These are phyloP conservation scores for Brassica balearica DNA, from an alignment of 441 rosid species.

Conservation along the genomic window DNA sequence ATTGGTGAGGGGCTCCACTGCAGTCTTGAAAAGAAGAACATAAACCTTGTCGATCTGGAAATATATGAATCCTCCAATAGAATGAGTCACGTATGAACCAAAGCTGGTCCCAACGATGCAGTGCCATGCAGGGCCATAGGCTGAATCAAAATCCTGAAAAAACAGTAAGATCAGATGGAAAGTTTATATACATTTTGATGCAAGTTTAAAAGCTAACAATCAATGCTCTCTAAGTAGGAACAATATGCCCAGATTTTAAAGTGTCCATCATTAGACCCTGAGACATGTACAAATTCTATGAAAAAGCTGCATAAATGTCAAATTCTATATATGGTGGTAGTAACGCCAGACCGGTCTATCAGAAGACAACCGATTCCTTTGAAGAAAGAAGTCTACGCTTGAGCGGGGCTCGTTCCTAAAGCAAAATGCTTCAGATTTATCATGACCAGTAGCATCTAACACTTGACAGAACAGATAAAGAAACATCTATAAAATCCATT, in stretches of 20 bases:
- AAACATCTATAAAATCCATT: too few relatives aligned
- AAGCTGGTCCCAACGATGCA: conserved; percentile 98
- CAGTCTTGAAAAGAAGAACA: conserved; percentile 94
- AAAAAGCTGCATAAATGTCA: background rate
- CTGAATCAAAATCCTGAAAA: conserved; percentile 87
- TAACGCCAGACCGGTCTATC: background rate
- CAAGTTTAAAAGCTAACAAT: background rate
- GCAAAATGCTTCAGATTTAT: background rate
- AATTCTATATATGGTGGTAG: background rate
- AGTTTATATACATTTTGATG: background rate
- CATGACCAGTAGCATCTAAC: background rate
- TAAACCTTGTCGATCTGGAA: conserved; percentile 91
- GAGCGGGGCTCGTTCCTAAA: background rate
- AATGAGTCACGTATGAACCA: conserved; percentile 95
- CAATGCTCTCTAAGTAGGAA: too few relatives aligned
- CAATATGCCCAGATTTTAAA: too few relatives aligned
- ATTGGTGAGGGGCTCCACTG: conserved; percentile 75
- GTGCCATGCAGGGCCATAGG: conserved; percentile 97
- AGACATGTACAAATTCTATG: background rate
- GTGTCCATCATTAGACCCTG: background rate
- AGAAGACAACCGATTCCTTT: background rate
- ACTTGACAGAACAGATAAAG: background rate
- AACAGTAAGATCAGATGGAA: background rate
- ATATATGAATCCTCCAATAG: conserved; percentile 92
- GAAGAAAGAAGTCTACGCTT: background rate